A percentile compares a stretch with the other conserved stretches of the same genome.
Conservation (phyloP, 176 grass and related monocot genomes). For the Paspalum vaginatum region DNA sequence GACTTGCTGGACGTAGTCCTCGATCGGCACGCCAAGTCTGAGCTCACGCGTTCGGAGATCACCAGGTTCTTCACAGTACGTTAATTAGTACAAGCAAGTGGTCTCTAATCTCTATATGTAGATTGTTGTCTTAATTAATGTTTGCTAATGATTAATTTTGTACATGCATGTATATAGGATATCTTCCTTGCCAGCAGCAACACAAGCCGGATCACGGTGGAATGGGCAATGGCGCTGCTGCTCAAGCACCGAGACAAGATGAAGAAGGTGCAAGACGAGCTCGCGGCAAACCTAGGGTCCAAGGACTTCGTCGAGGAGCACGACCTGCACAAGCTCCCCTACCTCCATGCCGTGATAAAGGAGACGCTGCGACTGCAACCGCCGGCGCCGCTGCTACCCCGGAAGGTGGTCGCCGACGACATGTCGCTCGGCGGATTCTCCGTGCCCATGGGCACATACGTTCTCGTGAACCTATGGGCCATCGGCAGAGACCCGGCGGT, state of each 20-base stretch:
- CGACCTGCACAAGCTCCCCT: slow-evolving; percentile 16
- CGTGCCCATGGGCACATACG: neutral
- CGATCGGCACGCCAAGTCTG: neutral
- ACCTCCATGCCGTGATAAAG: slow-evolving; percentile 21
- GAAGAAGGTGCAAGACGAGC: neutral
- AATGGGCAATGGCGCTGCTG: slow-evolving; percentile 27
- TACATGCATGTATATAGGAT: neutral
- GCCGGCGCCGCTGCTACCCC: neutral
- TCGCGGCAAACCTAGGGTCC: neutral
- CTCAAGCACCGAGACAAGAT: slow-evolving; percentile 13
- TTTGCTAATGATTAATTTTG: neutral
- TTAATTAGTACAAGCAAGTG: too few relatives aligned
- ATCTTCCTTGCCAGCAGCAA: slow-evolving; percentile 20
- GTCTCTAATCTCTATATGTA: neutral
- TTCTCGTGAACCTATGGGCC: slow-evolving; percentile 27
- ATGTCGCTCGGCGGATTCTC: neutral
- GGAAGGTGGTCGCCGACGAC: neutral
- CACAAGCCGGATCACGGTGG: slow-evolving; percentile 23
- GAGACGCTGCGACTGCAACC: neutral
- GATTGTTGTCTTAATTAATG: neutral
- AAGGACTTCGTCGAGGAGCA: slow-evolving; percentile 4
- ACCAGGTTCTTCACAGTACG: slow-evolving; percentile 31
- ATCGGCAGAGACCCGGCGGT: neutral
- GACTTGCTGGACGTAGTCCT: slow-evolving; percentile 42
- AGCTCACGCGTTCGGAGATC: slow-evolving; percentile 28